phyloP scores from a whole-genome alignment of 2,329 filamentous ascomycete species.

The Botryosphaeria dothidea region DNA sequence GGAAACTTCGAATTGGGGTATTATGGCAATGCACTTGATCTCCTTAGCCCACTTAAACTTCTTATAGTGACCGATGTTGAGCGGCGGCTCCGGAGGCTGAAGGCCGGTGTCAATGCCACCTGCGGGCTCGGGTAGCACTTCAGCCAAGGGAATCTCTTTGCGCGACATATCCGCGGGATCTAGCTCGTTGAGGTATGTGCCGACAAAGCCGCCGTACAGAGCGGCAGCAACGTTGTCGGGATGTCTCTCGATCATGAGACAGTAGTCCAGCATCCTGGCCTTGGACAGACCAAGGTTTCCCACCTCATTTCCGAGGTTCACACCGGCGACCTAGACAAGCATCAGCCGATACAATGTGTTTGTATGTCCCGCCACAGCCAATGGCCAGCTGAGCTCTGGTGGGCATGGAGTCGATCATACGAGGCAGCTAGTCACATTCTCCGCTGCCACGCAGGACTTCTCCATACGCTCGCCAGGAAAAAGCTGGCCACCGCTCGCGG shows the following conservation, averaged over 20 bases:
- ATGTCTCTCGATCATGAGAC: conserved; percentile 81
- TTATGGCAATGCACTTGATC: conserved; percentile 96
- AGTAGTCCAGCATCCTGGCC: conserved; percentile 89
- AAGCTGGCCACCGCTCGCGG: background rate
- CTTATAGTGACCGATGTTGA: conserved; percentile 93
- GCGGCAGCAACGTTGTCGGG: conserved; percentile 74
- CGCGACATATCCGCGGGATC: conserved; percentile 85
- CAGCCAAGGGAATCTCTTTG: conserved; percentile 89
- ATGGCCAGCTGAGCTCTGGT: conserved; percentile 3
- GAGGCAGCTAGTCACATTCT: background rate
- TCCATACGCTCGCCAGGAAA: background rate
- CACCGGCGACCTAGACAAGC: conserved; percentile 66
- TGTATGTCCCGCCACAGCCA: background rate
- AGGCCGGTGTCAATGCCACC: conserved; percentile 89
- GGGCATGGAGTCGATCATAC: background rate
- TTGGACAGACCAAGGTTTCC: conserved; percentile 76
- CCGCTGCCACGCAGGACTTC: background rate
- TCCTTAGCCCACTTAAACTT: conserved; percentile 92
- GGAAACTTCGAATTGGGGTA: conserved; percentile 93
- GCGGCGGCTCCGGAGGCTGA: conserved; percentile 82
- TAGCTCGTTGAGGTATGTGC: conserved; percentile 92
- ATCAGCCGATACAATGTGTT: conserved; percentile 14
- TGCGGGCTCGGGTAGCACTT: conserved; percentile 86
- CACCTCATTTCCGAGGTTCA: conserved; percentile 88
- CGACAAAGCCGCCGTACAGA: conserved; percentile 93